A percentile compares a stretch with the other conserved stretches of the same genome.
Conservation (phyloP, 2,329 filamentous ascomycete genomes). For the Scleromitrula shiraiana region DNA sequence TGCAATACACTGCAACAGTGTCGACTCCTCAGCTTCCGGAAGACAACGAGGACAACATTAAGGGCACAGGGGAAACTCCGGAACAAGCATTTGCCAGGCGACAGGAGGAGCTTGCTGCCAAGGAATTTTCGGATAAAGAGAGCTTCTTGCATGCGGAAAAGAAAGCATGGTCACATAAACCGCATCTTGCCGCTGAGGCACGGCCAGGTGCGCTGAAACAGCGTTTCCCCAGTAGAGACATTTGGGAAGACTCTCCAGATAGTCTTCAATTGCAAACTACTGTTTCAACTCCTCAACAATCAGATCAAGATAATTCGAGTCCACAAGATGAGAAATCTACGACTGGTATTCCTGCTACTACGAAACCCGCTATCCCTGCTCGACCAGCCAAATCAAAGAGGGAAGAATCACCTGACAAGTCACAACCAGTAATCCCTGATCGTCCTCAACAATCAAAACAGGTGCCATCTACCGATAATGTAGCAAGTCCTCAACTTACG, state of each 20-base stretch:
- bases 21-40: constrained; percentile 63
- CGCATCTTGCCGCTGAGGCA: constrained; percentile 43
- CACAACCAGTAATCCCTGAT: constrained; percentile 26
- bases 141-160: constrained; percentile 47
- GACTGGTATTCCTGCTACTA: constrained; percentile 39
- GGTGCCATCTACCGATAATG: constrained; percentile 10
- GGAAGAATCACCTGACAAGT: constrained; percentile 23
- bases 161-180: constrained; percentile 41
- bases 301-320: constrained; percentile 35
- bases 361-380: constrained; percentile 49
- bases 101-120: constrained; percentile 58
- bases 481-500: constrained; percentile 34
- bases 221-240: constrained; percentile 83
- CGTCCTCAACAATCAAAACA: constrained; percentile 17
- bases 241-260: constrained; percentile 92
- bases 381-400: constrained; percentile 38
- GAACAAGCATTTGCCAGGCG: constrained; percentile 58
- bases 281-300: constrained; percentile 48
- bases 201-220: constrained; percentile 53
- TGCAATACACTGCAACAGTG: constrained; percentile 72
- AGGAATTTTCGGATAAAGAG: constrained; percentile 38
- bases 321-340: constrained; percentile 32
- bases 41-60: constrained; percentile 28
- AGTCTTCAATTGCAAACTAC: constrained; percentile 73
- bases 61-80: constrained; percentile 34